Percentiles rank a stretch among this genome's conserved stretches.
These are phyloP conservation scores for Talaromyces trachyspermus DNA, from an alignment of 495 filamentous ascomycete species.

Conservation along the genomic window DNA sequence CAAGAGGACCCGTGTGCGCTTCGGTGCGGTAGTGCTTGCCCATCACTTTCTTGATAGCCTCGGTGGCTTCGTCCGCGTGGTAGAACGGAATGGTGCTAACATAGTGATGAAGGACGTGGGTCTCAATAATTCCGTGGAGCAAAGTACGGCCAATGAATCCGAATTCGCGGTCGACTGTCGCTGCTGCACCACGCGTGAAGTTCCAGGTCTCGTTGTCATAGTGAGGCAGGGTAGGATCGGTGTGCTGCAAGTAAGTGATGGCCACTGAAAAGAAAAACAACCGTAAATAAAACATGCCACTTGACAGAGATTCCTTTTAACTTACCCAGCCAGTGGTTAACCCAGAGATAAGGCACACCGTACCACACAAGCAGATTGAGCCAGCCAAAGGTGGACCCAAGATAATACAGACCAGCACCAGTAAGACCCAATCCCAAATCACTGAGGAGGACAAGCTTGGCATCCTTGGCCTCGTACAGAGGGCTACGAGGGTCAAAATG, in stretches of 20 bases:
- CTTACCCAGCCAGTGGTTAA: conserved; percentile 84
- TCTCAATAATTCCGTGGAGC: conserved; percentile 56
- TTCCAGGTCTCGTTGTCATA: conserved; percentile 50
- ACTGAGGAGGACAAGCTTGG: conserved; percentile 71
- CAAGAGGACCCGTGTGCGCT: conserved; percentile 41
- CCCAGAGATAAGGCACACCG: conserved; percentile 90
- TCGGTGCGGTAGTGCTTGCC: conserved; percentile 50
- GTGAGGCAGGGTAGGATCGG: conserved; percentile 51
- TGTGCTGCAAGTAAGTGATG: conserved; percentile 57
- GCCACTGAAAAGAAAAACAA: conserved; percentile 32
- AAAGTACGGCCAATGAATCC: conserved; percentile 52
- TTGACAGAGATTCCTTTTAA: no score
- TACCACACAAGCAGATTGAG: conserved; percentile 89
- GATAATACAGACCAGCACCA: conserved; percentile 47
- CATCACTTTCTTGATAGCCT: conserved; percentile 52
- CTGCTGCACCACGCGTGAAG: conserved; percentile 50
- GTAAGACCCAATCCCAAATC: conserved; percentile 69
- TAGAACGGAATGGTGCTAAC: conserved; percentile 57
- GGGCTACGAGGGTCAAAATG: conserved; percentile 87
- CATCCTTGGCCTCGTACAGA: conserved; percentile 85
- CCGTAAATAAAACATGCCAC: background rate
- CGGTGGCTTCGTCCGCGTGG: conserved; percentile 52
- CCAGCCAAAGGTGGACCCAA: conserved; percentile 71
- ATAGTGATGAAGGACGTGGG: conserved; percentile 55
- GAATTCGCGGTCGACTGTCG: conserved; percentile 55